Conservation (phyloP, 2,329 filamentous ascomycete species). For the Sporothrix curviconia region DNA sequence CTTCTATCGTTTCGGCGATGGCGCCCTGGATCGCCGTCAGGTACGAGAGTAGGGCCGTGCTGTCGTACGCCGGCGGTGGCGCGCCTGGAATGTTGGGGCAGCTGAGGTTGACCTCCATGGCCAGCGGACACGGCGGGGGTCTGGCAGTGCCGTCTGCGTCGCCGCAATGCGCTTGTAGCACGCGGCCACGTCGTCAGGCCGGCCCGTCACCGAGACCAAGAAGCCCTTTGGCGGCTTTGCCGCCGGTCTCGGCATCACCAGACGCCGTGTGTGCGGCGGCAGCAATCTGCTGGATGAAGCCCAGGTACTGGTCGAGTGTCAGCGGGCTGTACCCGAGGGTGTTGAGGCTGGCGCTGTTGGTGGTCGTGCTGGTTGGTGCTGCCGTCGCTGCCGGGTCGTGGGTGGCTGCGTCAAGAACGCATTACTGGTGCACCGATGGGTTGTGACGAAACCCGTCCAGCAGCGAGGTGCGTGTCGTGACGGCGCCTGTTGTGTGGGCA, state of each 20-base stretch:
- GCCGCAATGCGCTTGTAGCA: slow-evolving; percentile 48
- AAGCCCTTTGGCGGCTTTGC: slow-evolving; percentile 48
- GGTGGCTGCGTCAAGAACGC: slow-evolving; percentile 49
- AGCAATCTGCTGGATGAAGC: slow-evolving; percentile 45
- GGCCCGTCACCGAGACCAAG: slow-evolving; percentile 66
- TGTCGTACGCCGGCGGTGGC: slow-evolving; percentile 65
- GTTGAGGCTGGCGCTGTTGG: slow-evolving; percentile 50
- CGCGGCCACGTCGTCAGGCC: slow-evolving; percentile 46
- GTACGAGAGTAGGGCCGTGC: slow-evolving; percentile 45
- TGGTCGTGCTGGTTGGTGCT: slow-evolving; percentile 10
- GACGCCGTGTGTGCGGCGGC: slow-evolving; percentile 3
- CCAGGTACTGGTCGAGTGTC: slow-evolving; percentile 52
- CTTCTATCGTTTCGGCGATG: not conserved
- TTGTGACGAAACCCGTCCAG: slow-evolving; percentile 59
- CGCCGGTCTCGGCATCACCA: not conserved
- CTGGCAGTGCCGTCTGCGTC: slow-evolving; percentile 30
- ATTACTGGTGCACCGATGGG: slow-evolving; percentile 52
- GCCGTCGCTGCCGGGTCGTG: slow-evolving; percentile 21
- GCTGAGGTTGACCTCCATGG: slow-evolving; percentile 71
- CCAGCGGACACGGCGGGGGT: slow-evolving; percentile 39
- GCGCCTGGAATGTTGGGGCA: slow-evolving; percentile 67
- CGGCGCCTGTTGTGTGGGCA: slow-evolving; percentile 60
- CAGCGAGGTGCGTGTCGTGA: slow-evolving; percentile 67
- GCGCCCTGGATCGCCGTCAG: slow-evolving; percentile 37
- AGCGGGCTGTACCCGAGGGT: slow-evolving; percentile 68